Evolutionary conservation across 148 eudicot species (phyloP).

Genomic region (Arbutus unedo): DNA sequence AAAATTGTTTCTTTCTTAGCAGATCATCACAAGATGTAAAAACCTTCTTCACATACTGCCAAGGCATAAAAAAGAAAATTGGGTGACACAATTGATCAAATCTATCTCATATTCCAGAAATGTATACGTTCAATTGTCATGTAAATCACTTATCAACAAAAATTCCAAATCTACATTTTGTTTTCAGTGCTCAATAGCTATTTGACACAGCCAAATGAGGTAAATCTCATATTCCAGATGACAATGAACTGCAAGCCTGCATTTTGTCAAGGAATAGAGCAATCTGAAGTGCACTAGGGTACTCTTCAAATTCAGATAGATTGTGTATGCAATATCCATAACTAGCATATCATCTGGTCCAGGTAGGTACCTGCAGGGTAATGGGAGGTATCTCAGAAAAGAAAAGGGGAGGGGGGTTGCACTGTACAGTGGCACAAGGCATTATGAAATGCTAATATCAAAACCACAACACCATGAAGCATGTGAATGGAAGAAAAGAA

Average conservation of each 20-base stretch:
- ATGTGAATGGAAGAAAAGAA: not conserved
- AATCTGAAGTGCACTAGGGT: slow-evolving; percentile 81
- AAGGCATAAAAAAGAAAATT: slow-evolving; percentile 14
- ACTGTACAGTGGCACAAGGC: not conserved
- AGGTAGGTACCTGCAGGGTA: slow-evolving; percentile 72
- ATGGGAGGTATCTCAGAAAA: not conserved
- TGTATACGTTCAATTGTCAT: not conserved
- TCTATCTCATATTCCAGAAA: not conserved
- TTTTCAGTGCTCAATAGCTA: not conserved
- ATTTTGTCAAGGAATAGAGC: slow-evolving; percentile 69
- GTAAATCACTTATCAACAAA: not conserved
- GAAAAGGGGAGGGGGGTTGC: not conserved
- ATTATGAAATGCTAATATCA: not conserved
- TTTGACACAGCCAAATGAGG: not conserved
- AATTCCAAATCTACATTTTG: not conserved
- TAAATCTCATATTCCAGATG: not conserved
- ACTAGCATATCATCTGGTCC: slow-evolving; percentile 83
- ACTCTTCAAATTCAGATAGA: slow-evolving; percentile 69
- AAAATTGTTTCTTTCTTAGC: slow-evolving; percentile 67
- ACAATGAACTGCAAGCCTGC: slow-evolving; percentile 47
- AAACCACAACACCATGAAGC: slow-evolving; percentile 7
- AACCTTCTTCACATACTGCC: slow-evolving; percentile 78
- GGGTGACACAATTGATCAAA: not conserved
- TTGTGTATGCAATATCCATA: slow-evolving; percentile 62
- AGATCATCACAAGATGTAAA: slow-evolving; percentile 68